Conservation (phyloP, 1,284 basidiomycete species). For the Cerrena zonata region DNA sequence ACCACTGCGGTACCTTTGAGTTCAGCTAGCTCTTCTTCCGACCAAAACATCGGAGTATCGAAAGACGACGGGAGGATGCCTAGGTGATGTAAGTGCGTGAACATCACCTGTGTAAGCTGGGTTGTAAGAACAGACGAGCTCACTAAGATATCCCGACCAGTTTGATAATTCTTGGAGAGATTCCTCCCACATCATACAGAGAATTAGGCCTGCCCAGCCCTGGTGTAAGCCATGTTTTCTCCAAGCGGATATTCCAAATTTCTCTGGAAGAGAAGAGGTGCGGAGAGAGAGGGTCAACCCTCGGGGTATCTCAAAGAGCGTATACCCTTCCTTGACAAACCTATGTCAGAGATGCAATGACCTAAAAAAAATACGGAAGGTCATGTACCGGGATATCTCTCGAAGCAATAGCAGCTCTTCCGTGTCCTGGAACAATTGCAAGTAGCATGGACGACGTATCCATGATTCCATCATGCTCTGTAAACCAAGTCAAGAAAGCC, state of each 20-base stretch:
- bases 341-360: neutral
- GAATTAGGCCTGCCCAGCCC: slow-evolving; percentile 84
- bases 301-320: slow-evolving; percentile 82
- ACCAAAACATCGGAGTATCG: slow-evolving; percentile 96
- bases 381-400: slow-evolving; percentile 61
- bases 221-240: slow-evolving; percentile 48
- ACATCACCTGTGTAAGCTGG: neutral
- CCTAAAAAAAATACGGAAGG: slow-evolving; percentile 4
- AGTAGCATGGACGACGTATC: slow-evolving; percentile 32
- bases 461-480: slow-evolving; percentile 9
- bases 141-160: slow-evolving; percentile 71
- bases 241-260: slow-evolving; percentile 62
- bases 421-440: slow-evolving; percentile 48
- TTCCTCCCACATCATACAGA: slow-evolving; percentile 94
- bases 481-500: slow-evolving; percentile 13
- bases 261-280: slow-evolving; percentile 61
- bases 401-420: slow-evolving; percentile 69
- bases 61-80: slow-evolving; percentile 69
- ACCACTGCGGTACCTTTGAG: slow-evolving; percentile 81
- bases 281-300: slow-evolving; percentile 72
- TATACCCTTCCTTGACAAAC: slow-evolving; percentile 57
- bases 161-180: slow-evolving; percentile 50
- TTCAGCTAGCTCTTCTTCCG: slow-evolving; percentile 63
- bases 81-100: slow-evolving; percentile 20
- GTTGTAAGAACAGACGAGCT: slow-evolving; percentile 19